Percentiles rank a stretch among this genome's conserved stretches.
These are phyloP conservation scores for Fusarium globosum DNA, from an alignment of 2,329 filamentous ascomycete genomes.

Conservation along the genomic window DNA sequence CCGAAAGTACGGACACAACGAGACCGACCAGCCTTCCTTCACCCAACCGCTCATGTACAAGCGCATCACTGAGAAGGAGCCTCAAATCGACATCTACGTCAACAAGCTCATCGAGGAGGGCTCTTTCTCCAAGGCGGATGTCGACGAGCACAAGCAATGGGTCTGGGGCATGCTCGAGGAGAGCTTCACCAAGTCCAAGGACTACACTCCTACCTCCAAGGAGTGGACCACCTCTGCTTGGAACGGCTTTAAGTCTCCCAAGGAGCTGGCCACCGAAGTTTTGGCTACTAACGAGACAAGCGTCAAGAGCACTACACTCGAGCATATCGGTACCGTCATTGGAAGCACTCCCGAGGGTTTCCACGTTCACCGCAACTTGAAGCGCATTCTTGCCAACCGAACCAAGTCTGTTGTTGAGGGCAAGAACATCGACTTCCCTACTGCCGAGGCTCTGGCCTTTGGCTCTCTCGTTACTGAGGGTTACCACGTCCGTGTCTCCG, in stretches of 20 bases:
- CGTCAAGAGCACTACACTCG: slow-evolving; percentile 76
- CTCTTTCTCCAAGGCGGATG: slow-evolving; percentile 96
- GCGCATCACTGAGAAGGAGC: slow-evolving; percentile 86
- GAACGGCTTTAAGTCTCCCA: slow-evolving; percentile 99
- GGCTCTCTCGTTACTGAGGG: slow-evolving; percentile 91
- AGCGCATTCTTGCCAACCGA: slow-evolving; percentile 90
- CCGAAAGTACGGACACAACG: slow-evolving; percentile 98
- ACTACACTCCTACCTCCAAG: slow-evolving; percentile 95
- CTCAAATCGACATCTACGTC: slow-evolving; percentile 90
- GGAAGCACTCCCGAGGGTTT: slow-evolving; percentile 85
- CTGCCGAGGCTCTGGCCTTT: slow-evolving; percentile 94
- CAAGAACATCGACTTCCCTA: slow-evolving; percentile 97
- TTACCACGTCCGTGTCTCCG: slow-evolving; percentile 96
- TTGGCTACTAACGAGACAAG: slow-evolving; percentile 91
- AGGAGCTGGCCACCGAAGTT: slow-evolving; percentile 94
- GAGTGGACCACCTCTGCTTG: slow-evolving; percentile 99
- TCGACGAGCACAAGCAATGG: slow-evolving; percentile 99
- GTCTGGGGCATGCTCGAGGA: slow-evolving; percentile 99
- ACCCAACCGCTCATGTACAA: slow-evolving; percentile 99
- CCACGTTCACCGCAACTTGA: slow-evolving; percentile 91
- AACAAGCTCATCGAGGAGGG: slow-evolving; percentile 91
- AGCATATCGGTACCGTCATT: slow-evolving; percentile 85
- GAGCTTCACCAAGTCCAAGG: slow-evolving; percentile 96
- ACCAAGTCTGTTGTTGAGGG: slow-evolving; percentile 94
- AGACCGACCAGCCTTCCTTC: slow-evolving; percentile 99